Evolutionary conservation across 2,329 filamentous ascomycete genomes (phyloP), one percentile per base, ranked within the genome.

Genomic region (Fusarium tanahbumbuense): DNA sequence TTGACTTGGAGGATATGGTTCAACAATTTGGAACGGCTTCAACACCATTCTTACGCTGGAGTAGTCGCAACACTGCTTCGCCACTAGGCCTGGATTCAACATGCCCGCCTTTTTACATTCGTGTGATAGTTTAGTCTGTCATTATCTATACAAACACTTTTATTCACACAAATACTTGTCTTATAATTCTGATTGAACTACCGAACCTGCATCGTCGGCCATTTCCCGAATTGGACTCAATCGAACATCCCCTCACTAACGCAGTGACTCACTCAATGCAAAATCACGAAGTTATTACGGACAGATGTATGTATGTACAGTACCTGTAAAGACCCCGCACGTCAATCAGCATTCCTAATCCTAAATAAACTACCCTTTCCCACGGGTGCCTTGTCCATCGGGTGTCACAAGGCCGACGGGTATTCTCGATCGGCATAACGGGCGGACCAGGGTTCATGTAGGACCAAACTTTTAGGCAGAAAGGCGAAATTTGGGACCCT

Each of bases 331-430:
- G 34, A 37, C 34, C 34, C 34, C 34, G 34, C 34, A 37, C 34
- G 6, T 4, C 34, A 37, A 37, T n/a, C 18, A 37, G 18, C 34
- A 37, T 37, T 37, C 34, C 34, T n/a, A 11, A 37, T n/a, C 25
- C 25, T 27, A 28, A 28, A 28, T 11, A 34, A 32, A 49, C 47
- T 60, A 20, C 37, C 55, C 60, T 47, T 59, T 59, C 60, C 60
- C 45, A 65, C 23, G 16, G 57, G 52, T 68, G 64, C 58, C 64
- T 68, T 63, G 58, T 55, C 64, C 37, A 44, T 34, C 20, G 44
- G 58, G 65, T 64, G 64, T 68, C 65, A 68, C 68, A 54, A 65
- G 62, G 47, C 53, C 28, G 40, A 40, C 52, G 62, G 30, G 23
- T 49, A 52, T 57, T 56, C 50, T 57, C 20, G 46, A 65, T 53